Conservation (phyloP, 2,329 filamentous ascomycete genomes). For the Diaporthe citriasiana region DNA sequence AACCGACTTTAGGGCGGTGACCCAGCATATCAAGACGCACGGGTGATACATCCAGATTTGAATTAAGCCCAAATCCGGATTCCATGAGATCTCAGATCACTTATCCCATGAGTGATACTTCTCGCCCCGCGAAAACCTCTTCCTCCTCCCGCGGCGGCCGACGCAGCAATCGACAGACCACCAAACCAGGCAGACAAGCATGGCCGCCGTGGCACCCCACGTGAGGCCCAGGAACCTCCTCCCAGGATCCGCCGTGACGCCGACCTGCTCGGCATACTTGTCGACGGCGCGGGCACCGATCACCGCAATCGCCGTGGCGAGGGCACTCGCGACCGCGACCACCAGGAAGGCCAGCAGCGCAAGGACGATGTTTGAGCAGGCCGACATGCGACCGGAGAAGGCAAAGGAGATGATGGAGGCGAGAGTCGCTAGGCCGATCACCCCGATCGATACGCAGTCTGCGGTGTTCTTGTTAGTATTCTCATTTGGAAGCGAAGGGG, state of each 20-base stretch:
- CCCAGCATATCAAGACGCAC: neutral
- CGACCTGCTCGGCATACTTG: constrained; percentile 25
- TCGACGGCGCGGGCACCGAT: constrained; percentile 15
- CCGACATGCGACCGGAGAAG: constrained; percentile 27
- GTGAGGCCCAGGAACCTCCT: constrained; percentile 31
- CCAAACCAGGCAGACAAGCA: constrained; percentile 25
- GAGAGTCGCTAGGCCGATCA: constrained; percentile 13
- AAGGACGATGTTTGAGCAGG: constrained; percentile 17
- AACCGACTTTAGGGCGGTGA: neutral
- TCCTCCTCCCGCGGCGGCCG: constrained; percentile 15
- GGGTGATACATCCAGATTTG: neutral
- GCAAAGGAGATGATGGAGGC: neutral
- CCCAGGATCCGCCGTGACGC: constrained; percentile 7
- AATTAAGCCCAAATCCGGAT: no score
- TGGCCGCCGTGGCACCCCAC: constrained; percentile 23
- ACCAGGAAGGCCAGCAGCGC: constrained; percentile 23
- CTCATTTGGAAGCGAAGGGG: no score
- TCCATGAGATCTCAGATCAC: neutral
- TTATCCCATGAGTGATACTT: constrained; percentile 8
- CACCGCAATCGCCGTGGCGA: constrained; percentile 26
- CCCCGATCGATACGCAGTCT: constrained; percentile 22
- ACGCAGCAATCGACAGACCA: constrained; percentile 31
- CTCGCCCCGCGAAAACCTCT: neutral
- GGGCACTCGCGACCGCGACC: constrained; percentile 1
- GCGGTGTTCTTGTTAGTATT: neutral